These are phyloP conservation scores for Mariannaea sp. DNA, from an alignment of 2,329 filamentous ascomycete species.

Conservation along the genomic window DNA sequence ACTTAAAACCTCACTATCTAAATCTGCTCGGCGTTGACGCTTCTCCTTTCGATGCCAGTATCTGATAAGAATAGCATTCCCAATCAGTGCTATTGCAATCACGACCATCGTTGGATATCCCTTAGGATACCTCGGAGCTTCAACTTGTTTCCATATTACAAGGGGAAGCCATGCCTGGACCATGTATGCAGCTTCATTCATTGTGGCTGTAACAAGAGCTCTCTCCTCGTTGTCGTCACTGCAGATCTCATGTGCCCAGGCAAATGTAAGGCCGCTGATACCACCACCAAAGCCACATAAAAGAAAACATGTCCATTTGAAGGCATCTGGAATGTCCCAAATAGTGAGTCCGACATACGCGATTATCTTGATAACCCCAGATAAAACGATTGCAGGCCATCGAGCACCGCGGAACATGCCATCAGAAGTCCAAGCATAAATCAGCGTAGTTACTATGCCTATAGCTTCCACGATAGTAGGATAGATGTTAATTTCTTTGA, in stretches of 20 bases:
- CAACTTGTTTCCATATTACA: constrained; percentile 67
- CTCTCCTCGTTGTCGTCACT: constrained; percentile 65
- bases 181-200: constrained; percentile 73
- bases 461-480: constrained; percentile 64
- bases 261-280: constrained; percentile 51
- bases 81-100: constrained; percentile 55
- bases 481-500: constrained; percentile 53
- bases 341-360: constrained; percentile 46
- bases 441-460: constrained; percentile 59
- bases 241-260: constrained; percentile 57
- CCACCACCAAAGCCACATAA: constrained; percentile 56
- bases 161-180: constrained; percentile 72
- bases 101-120: constrained; percentile 61
- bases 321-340: constrained; percentile 53
- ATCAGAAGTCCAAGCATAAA: constrained; percentile 70
- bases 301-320: constrained; percentile 67
- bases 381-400: constrained; percentile 67
- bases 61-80: constrained; percentile 53
- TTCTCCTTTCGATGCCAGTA: constrained; percentile 6
- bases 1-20: too few relatives aligned
- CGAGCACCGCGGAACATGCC: constrained; percentile 60
- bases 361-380: constrained; percentile 49
- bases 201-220: constrained; percentile 66
- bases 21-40: too few relatives aligned
- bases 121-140: constrained; percentile 64